A percentile compares a stretch with the other conserved stretches of the same genome.
Conservation (phyloP, 805 yeast species). For the Candida stauntonica region DNA sequence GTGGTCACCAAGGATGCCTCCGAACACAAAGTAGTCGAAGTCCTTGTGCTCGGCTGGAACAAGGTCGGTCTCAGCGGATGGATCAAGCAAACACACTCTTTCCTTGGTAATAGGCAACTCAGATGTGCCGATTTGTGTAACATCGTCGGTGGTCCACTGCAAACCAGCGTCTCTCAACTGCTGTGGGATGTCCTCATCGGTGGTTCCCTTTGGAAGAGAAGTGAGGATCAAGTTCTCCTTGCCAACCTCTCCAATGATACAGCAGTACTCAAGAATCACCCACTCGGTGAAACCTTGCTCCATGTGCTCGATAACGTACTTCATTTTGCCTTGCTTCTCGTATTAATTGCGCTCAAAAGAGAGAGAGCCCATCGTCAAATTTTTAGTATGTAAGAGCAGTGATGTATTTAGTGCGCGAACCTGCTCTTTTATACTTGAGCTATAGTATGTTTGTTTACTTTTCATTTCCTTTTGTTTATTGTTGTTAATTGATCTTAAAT, state of each 20-base stretch:
- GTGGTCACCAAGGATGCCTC: constrained; percentile 94
- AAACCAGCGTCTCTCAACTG: constrained; percentile 56
- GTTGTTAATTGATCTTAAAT: too few relatives aligned
- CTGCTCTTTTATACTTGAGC: too few relatives aligned
- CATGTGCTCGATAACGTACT: constrained; percentile 95
- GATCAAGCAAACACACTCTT: constrained; percentile 82
- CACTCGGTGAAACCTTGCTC: constrained; percentile 95
- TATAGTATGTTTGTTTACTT: too few relatives aligned
- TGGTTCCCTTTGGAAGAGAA: constrained; percentile 64
- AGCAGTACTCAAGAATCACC: constrained; percentile 85
- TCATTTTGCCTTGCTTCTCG: too few relatives aligned
- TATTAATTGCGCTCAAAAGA: too few relatives aligned
- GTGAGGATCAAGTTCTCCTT: constrained; percentile 67
- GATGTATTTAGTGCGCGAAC: too few relatives aligned
- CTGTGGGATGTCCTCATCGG: constrained; percentile 59
- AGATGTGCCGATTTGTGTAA: constrained; percentile 38
- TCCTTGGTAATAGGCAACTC: constrained; percentile 42
- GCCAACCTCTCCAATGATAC: constrained; percentile 82
- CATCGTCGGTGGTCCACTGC: constrained; percentile 79
- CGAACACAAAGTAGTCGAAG: constrained; percentile 89
- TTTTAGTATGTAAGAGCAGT: too few relatives aligned
- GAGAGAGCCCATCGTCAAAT: too few relatives aligned
- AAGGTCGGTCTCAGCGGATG: constrained; percentile 74
- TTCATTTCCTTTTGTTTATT: too few relatives aligned
- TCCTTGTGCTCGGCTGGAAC: constrained; percentile 59